Base-by-base conservation (phyloP, 192 early-diverging fungal genomes). In the Gryganskiella cystojenkinii region DNA sequence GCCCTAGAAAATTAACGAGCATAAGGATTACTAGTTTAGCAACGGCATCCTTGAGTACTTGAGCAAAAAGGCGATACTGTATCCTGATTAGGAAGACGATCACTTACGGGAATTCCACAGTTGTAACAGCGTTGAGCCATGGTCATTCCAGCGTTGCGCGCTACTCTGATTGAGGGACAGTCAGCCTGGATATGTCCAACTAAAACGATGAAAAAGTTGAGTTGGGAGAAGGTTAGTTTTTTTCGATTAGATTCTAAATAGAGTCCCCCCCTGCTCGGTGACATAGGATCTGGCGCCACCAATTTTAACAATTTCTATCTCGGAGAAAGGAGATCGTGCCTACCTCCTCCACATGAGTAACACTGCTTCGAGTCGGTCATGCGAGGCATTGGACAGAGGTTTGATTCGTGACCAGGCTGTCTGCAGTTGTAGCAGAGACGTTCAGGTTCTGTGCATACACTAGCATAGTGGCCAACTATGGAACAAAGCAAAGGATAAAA, bases 361-460 rank as follows among this genome's bases (percentile, higher is more conserved):
- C 86, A 88, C 56, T 83, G 72, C 42, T 86, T 86, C 2, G 84
- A 51, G 20, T 84, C 84, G 4, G 73, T 63, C 20, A 81, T 81
- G 19, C 79, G 82, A 22, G 84, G 84, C 69, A 74, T 64, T 54
- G 83, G 70, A 45, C 86, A 88, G 33, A 79, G 50, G 31, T 72
- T 84, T 15, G 84, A 81, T 47, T 86, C 80, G 14, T 88, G 86
- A 8, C 86, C 86, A 28, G 86, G 47, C 33, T 81, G 70, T 61
- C 86, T 86, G 56, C 86, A 88, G 61, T 86, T 88, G 59, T 88
- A 88, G 55, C 86, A 88, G n/a, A 88, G 76, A 34, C 80, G 76
- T 53, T 88, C 84, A 19, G 80, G 55, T 50, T 82, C 83, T 15
- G 82, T 80, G 49, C 86, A 88, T 25, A 67, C 72, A 33, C 71